phyloP scores from a whole-genome alignment of 225 moss, liverwort and hornwort species.

The Bryoerythrophyllum caledonicum region DNA sequence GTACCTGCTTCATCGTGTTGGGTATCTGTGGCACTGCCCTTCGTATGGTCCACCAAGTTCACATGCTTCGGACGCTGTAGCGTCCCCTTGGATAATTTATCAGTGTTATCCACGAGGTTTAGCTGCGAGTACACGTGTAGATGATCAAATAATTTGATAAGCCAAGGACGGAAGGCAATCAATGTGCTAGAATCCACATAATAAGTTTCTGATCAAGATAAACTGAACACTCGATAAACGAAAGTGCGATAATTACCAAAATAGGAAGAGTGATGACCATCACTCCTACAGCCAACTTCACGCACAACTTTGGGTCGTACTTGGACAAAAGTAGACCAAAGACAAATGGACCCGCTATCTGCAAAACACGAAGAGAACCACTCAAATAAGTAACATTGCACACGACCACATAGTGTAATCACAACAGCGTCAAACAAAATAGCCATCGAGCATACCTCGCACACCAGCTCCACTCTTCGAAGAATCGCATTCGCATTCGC shows the following conservation, averaged over 20 bases:
- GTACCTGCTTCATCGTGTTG: conserved; percentile 47
- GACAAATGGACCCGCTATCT: conserved; percentile 77
- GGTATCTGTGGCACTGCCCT: conserved; percentile 22
- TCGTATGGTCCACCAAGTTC: conserved; percentile 37
- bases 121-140: conserved; percentile 39
- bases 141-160: neutral
- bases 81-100: conserved; percentile 56
- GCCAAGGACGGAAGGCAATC: neutral
- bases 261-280: conserved; percentile 71
- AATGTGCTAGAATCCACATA: neutral
- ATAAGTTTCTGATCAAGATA: neutral
- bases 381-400: neutral
- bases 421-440: neutral
- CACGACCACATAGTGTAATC: neutral
- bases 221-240: neutral
- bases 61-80: conserved; percentile 61
- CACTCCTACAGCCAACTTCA: conserved; percentile 61
- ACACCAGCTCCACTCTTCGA: conserved; percentile 75
- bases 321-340: conserved; percentile 74
- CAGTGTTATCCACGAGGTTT: conserved; percentile 48
- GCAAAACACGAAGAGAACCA: conserved; percentile 18
- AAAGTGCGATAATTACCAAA: conserved; percentile 42
- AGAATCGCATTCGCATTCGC: conserved; percentile 80
- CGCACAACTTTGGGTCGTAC: conserved; percentile 66
- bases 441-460: conserved; percentile 52